Percentiles rank a stretch among this genome's conserved stretches.
These are phyloP conservation scores for Heimioporus sp. DNA, from an alignment of 768 basidiomycete genomes.

Conservation along the genomic window DNA sequence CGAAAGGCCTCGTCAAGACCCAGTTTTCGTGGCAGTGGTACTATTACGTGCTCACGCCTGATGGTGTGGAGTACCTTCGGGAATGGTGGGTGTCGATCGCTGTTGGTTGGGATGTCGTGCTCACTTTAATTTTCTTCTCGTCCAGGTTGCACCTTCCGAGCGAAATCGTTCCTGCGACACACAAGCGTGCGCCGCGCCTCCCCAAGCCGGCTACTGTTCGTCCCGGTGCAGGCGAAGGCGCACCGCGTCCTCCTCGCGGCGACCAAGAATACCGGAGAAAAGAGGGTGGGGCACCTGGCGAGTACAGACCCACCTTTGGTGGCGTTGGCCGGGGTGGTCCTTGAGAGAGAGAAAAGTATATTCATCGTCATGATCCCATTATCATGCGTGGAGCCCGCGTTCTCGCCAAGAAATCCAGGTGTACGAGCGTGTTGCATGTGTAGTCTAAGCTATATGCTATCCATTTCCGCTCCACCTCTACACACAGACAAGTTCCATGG, in stretches of 20 bases:
- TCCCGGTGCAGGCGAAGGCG: conserved; percentile 69
- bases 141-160: conserved; percentile 86
- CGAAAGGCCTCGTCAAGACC: conserved; percentile 91
- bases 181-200: conserved; percentile 93
- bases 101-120: background rate
- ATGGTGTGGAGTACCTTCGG: conserved; percentile 96
- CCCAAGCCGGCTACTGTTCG: conserved; percentile 78
- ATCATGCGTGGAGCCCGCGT: background rate
- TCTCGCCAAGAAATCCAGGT: conserved; percentile 13
- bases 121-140: background rate
- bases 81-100: conserved; percentile 55
- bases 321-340: conserved; percentile 89
- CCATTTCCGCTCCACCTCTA: background rate
- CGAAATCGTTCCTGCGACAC: conserved; percentile 96
- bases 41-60: conserved; percentile 96
- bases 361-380: background rate
- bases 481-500: background rate
- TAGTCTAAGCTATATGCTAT: conserved; percentile 27
- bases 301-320: conserved; percentile 86
- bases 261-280: conserved; percentile 89
- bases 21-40: conserved; percentile 99
- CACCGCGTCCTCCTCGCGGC: conserved; percentile 86
- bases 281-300: conserved; percentile 83
- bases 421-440: conserved; percentile 30
- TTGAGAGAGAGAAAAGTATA: conserved; percentile 46